Evolutionary conservation across 2,329 filamentous ascomycete species (phyloP), one percentile per base, ranked within the genome.

Genomic region (Mycocentrospora acerina): DNA sequence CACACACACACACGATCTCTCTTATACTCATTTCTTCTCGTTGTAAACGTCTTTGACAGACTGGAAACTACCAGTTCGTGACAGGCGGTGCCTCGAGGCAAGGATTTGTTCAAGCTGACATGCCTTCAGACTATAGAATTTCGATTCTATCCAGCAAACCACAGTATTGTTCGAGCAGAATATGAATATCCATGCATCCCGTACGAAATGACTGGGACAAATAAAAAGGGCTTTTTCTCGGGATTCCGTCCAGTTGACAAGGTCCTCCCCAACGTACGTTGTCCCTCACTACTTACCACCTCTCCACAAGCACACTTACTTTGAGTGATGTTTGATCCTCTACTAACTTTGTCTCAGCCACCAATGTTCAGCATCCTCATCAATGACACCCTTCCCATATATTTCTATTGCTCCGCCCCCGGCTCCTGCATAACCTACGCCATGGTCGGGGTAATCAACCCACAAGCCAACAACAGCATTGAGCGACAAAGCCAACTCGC

Each of bases 381-480:
- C 37, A 65, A 66, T 35, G 55, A 64, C 37, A 58, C 59, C 1
- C 26, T 48, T 1, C 65, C 66, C 2, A 56, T 68, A 1, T 68
- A 62, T 42, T 69, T 65, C 55, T 69, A 69, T 51, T 68, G 64
- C 42, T 57, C 81, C 0, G 83, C 84, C 0, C 75, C 80, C 0
- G 77, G 72, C 2, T 85, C 82, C 4, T 91, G 87, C 57, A 73
- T 76, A 8, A 64, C 69, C 2, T 78, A 82, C 35, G 77, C 80
- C 25, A 91, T 91, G 86, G 77, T 91, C 13, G 86, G 86, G 4
- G 83, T 80, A 1, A 83, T 90, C 50, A 91, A 90, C 56, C 77
- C 83, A 8, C 63, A 61, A 29, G 22, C 51, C 6, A 48, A 42
- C 10, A 55, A 48, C 29, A 51, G 44, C 5, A 45, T 67, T 25